Conservation (phyloP, 164 flowering plant species). For the Protea cynaroides region DNA sequence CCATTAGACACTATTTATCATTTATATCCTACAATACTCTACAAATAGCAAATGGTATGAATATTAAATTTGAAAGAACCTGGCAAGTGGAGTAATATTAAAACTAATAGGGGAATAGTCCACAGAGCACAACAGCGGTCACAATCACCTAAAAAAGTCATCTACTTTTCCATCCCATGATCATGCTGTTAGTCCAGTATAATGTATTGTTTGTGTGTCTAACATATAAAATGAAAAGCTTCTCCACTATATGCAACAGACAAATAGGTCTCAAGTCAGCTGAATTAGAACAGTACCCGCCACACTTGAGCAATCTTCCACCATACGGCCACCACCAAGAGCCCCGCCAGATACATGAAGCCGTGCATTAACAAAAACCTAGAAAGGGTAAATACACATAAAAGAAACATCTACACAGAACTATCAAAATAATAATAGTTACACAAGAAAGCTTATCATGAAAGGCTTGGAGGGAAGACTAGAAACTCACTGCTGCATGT, state of each 20-base stretch:
- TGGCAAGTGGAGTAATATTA: too few species aligned
- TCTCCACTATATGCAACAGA: neutral
- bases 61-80: too few species aligned
- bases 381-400: slow-evolving; percentile 4
- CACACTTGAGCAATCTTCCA: slow-evolving; percentile 84
- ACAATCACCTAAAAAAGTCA: too few species aligned
- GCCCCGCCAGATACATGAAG: slow-evolving; percentile 90
- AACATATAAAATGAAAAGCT: too few species aligned
- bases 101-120: too few species aligned
- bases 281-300: slow-evolving; percentile 39
- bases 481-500: slow-evolving; percentile 68
- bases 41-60: too few species aligned
- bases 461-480: neutral
- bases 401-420: neutral
- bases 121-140: too few species aligned
- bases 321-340: slow-evolving; percentile 88
- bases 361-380: slow-evolving; percentile 85
- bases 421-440: too few species aligned
- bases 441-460: neutral
- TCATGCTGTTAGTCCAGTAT: neutral
- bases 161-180: too few species aligned
- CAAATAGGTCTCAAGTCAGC: neutral
- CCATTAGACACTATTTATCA: too few species aligned
- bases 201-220: too few species aligned
- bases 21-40: too few species aligned